phyloP scores from a whole-genome alignment of 1,284 basidiomycete genomes.

The Trametes sp. region DNA sequence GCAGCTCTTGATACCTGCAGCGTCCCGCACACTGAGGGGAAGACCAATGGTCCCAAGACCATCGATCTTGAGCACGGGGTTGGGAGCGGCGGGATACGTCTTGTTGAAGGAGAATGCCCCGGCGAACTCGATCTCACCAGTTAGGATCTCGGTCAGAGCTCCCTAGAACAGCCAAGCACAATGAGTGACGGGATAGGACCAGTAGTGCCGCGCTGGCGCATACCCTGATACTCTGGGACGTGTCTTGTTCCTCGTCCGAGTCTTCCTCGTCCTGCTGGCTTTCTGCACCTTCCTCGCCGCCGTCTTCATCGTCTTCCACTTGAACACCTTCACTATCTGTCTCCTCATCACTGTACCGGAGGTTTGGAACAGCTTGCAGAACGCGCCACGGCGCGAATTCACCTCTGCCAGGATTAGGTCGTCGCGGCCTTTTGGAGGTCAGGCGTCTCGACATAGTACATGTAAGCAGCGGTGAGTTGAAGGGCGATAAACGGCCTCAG shows the following conservation, averaged over 20 bases:
- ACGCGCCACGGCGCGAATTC: no score
- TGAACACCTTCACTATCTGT: not conserved
- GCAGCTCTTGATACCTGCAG: conserved; percentile 40
- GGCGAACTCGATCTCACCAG: not conserved
- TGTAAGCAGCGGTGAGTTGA: no score
- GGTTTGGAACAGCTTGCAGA: no score
- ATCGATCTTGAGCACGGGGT: conserved; percentile 30
- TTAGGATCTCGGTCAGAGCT: not conserved
- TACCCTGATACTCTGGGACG: not conserved
- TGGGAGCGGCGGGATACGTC: conserved; percentile 34
- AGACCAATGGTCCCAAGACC: conserved; percentile 45
- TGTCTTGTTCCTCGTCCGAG: not conserved
- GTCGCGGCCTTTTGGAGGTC: no score
- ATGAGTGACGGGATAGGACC: not conserved
- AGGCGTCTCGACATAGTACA: no score
- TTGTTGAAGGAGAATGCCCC: conserved; percentile 32
- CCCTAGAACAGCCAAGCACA: not conserved
- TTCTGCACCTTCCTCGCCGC: not conserved
- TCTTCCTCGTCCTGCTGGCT: not conserved
- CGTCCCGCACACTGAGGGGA: conserved; percentile 40
- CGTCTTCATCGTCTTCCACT: not conserved
- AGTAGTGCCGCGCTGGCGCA: not conserved
- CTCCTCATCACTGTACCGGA: no score
- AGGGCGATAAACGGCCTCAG: no score
- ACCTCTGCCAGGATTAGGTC: no score